A percentile compares a stretch with the other conserved stretches of the same genome.
Evolutionary conservation across 1,139 yeast genomes (phyloP).

Genomic region (Saccharomyces pastorianus): DNA sequence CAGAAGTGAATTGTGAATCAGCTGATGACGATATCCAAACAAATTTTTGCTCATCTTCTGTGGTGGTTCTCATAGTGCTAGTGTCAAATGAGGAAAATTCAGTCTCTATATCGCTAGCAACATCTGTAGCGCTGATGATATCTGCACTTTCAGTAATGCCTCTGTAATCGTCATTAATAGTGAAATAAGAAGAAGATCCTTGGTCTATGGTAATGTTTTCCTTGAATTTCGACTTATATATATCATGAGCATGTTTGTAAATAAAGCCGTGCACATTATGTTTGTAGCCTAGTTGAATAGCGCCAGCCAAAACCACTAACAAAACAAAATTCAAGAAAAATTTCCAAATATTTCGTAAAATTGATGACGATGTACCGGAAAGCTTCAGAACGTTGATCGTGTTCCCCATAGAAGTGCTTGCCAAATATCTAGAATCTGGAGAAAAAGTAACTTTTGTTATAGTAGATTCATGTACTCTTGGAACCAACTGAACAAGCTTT

Average conservation of each 20-base stretch:
- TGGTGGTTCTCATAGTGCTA: neutral
- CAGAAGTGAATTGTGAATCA: neutral
- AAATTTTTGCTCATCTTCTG: neutral
- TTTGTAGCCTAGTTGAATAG: constrained; percentile 35
- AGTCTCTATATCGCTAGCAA: constrained; percentile 10
- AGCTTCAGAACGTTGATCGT: constrained; percentile 56
- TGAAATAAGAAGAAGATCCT: constrained; percentile 31
- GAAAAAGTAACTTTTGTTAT: constrained; percentile 69
- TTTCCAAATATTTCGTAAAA: constrained; percentile 33
- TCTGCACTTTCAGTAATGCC: constrained; percentile 22
- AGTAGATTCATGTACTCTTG: constrained; percentile 69
- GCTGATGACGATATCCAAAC: neutral
- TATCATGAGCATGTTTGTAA: constrained; percentile 13
- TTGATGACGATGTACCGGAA: constrained; percentile 47
- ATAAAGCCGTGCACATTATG: constrained; percentile 35
- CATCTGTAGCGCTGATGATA: constrained; percentile 13
- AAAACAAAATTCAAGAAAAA: constrained; percentile 41
- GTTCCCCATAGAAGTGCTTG: constrained; percentile 76
- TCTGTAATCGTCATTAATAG: constrained; percentile 22
- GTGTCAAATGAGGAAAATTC: constrained; percentile 5
- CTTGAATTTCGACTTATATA: constrained; percentile 25
- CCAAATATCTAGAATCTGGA: constrained; percentile 59
- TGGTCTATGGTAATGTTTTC: constrained; percentile 13
- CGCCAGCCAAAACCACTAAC: constrained; percentile 35
- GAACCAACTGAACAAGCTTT: constrained; percentile 42